Evolutionary conservation across 2,329 filamentous ascomycete genomes (phyloP).

Genomic region (Arthrobotrys sphaeroides): DNA sequence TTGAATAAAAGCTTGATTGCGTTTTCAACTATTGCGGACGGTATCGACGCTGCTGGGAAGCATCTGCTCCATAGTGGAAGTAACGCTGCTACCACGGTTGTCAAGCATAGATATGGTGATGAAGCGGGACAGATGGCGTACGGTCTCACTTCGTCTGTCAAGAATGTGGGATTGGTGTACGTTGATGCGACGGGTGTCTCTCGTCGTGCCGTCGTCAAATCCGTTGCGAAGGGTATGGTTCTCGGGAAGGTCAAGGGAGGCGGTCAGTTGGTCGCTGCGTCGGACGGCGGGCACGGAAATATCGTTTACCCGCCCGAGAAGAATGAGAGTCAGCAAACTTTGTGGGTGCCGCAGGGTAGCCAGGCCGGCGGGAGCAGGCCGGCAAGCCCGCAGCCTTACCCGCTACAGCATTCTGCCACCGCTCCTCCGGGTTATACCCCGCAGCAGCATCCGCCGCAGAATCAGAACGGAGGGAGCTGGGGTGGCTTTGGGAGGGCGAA

Average conservation of each 20-base stretch:
- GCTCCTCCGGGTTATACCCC: slow-evolving; percentile 47
- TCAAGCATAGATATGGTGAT: slow-evolving; percentile 85
- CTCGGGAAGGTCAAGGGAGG: slow-evolving; percentile 80
- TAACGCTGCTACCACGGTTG: slow-evolving; percentile 81
- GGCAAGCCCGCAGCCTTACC: slow-evolving; percentile 28
- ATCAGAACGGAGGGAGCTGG: slow-evolving; percentile 33
- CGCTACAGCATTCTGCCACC: slow-evolving; percentile 39
- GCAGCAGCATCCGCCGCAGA: slow-evolving; percentile 19
- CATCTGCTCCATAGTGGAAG: slow-evolving; percentile 78
- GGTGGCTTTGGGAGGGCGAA: slow-evolving; percentile 30
- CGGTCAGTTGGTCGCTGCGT: slow-evolving; percentile 77
- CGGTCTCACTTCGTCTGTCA: slow-evolving; percentile 83
- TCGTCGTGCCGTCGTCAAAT: slow-evolving; percentile 87
- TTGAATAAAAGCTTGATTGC: slow-evolving; percentile 97
- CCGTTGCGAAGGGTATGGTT: slow-evolving; percentile 95
- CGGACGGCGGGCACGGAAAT: slow-evolving; percentile 64
- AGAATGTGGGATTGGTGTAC: slow-evolving; percentile 96
- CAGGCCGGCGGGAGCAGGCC: slow-evolving; percentile 38
- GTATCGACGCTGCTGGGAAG: slow-evolving; percentile 85
- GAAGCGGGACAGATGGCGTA: slow-evolving; percentile 83
- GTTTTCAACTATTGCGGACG: slow-evolving; percentile 92
- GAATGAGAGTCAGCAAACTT: slow-evolving; percentile 51
- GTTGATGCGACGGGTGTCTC: slow-evolving; percentile 96
- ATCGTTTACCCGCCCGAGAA: slow-evolving; percentile 53
- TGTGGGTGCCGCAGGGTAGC: slow-evolving; percentile 41